Percentiles rank a stretch among this genome's conserved stretches.
Conservation (phyloP, 768 basidiomycete species). For the Boletales sp. region DNA sequence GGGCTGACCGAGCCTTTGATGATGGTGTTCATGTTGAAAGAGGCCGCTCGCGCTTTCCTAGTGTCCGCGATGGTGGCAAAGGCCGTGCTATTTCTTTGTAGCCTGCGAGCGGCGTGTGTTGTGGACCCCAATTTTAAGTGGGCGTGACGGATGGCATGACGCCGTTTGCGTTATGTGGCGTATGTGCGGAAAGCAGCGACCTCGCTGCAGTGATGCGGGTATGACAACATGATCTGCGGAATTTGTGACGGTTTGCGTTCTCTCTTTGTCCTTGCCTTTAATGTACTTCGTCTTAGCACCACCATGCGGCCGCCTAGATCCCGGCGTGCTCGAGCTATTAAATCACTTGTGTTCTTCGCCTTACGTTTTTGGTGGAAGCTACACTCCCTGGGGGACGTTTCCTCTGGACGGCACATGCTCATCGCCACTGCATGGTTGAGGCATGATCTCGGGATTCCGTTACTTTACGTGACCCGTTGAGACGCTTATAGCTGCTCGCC, state of each 20-base stretch:
- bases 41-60: conserved; percentile 62
- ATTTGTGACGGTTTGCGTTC: conserved; percentile 10
- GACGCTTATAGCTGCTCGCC: background rate
- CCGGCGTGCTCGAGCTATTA: conserved; percentile 15
- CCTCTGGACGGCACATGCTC: conserved; percentile 17
- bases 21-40: conserved; percentile 46
- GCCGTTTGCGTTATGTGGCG: conserved; percentile 31
- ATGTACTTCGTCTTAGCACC: conserved; percentile 14
- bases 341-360: conserved; percentile 7
- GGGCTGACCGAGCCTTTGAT: conserved; percentile 71
- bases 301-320: conserved; percentile 15
- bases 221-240: conserved; percentile 29
- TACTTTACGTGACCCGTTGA: conserved; percentile 20
- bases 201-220: conserved; percentile 31
- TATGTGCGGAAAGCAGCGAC: conserved; percentile 16
- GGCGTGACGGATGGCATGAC: conserved; percentile 23
- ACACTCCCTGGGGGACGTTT: too few species aligned
- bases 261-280: conserved; percentile 9
- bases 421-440: conserved; percentile 28
- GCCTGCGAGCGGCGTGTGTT: conserved; percentile 31
- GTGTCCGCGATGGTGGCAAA: conserved; percentile 57
- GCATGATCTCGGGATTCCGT: conserved; percentile 30
- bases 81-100: conserved; percentile 86
- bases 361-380: conserved; percentile 13
- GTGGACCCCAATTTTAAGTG: conserved; percentile 21